Evolutionary conservation across 2,329 filamentous ascomycete species (phyloP).

Genomic region (Parastagonospora avenae): DNA sequence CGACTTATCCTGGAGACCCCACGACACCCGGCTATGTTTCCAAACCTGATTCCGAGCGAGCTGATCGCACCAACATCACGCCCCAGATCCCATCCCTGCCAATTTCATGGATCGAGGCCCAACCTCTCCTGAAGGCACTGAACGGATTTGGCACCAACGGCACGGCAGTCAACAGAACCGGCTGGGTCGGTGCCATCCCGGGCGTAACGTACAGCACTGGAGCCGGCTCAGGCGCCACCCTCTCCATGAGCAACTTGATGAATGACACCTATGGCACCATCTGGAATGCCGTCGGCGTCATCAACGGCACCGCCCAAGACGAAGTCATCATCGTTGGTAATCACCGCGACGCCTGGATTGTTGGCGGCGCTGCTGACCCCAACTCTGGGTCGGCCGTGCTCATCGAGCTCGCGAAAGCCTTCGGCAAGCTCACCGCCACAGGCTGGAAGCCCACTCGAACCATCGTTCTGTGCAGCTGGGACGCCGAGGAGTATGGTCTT

Average conservation of each 20-base stretch:
- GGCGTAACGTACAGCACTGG: slow-evolving; percentile 43
- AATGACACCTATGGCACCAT: slow-evolving; percentile 80
- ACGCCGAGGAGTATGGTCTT: slow-evolving; percentile 49
- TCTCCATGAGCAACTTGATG: slow-evolving; percentile 68
- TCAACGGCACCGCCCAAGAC: slow-evolving; percentile 66
- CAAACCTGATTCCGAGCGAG: slow-evolving; percentile 75
- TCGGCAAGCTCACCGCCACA: slow-evolving; percentile 52
- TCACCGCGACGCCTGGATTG: slow-evolving; percentile 61
- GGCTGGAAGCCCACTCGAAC: slow-evolving; percentile 60
- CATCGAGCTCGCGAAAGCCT: slow-evolving; percentile 57
- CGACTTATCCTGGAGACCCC: slow-evolving; percentile 55
- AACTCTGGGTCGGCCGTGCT: slow-evolving; percentile 58
- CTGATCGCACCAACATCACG: slow-evolving; percentile 66
- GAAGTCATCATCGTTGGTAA: slow-evolving; percentile 62
- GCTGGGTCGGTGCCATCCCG: slow-evolving; percentile 45
- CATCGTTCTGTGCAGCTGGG: slow-evolving; percentile 53
- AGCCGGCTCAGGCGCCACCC: slow-evolving; percentile 59
- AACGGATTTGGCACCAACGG: slow-evolving; percentile 77
- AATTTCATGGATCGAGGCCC: slow-evolving; percentile 79
- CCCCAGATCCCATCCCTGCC: slow-evolving; percentile 85
- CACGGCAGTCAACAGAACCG: slow-evolving; percentile 45
- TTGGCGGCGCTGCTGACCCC: slow-evolving; percentile 59
- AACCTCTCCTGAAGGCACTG: slow-evolving; percentile 79
- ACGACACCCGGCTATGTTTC: slow-evolving; percentile 71
- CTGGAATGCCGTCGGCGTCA: slow-evolving; percentile 76